Evolutionary conservation across 805 yeast genomes (phyloP).

Genomic region (Debaryomyces maramus): DNA sequence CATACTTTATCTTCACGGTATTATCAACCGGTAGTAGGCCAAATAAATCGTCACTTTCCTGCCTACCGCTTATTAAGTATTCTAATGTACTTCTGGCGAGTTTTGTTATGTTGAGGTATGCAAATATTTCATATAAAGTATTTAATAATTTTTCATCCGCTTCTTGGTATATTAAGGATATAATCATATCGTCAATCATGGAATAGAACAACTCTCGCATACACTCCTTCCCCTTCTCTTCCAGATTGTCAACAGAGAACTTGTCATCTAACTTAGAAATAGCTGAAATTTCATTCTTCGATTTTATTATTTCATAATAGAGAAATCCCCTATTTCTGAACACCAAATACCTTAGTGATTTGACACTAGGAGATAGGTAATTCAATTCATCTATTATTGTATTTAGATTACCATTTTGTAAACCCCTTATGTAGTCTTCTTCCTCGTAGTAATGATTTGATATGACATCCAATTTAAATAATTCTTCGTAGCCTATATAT

Average conservation of each 20-base stretch:
- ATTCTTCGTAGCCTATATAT: constrained; percentile 51
- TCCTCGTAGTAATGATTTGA: constrained; percentile 43
- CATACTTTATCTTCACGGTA: constrained; percentile 9
- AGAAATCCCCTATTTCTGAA: constrained; percentile 81
- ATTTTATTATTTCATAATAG: constrained; percentile 44
- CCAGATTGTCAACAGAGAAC: constrained; percentile 4
- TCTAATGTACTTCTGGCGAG: constrained; percentile 60
- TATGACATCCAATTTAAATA: constrained; percentile 71
- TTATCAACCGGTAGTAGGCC: constrained; percentile 28
- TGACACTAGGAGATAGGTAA: constrained; percentile 65
- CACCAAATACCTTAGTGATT: constrained; percentile 71
- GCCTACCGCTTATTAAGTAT: constrained; percentile 47
- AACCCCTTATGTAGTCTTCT: constrained; percentile 33
- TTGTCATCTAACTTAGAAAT: constrained; percentile 11
- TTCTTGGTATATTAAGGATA: constrained; percentile 65
- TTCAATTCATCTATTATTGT: constrained; percentile 40
- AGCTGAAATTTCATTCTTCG: background rate
- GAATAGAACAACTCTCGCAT: constrained; percentile 40
- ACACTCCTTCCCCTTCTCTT: constrained; percentile 10
- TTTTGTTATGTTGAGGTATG: constrained; percentile 47
- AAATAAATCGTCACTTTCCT: constrained; percentile 42
- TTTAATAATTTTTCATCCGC: constrained; percentile 59
- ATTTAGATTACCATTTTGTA: constrained; percentile 37
- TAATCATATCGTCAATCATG: constrained; percentile 62
- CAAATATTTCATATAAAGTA: constrained; percentile 51